Evolutionary conservation across 2,329 filamentous ascomycete genomes (phyloP).

Genomic region (Delphinella strobiligena): DNA sequence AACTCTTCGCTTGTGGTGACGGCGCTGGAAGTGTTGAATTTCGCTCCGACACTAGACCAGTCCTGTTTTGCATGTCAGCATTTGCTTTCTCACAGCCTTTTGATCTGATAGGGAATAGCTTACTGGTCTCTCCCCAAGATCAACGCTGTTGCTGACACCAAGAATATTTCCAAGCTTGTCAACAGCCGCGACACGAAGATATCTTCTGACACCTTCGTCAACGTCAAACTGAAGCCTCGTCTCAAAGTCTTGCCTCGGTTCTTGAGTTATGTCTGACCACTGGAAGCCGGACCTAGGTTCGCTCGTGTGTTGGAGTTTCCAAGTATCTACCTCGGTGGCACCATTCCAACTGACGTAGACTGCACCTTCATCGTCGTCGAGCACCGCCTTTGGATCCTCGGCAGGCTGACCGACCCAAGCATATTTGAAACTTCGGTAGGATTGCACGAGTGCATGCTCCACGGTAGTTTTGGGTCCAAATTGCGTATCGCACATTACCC

Average conservation of each 20-base stretch:
- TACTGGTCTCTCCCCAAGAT: background rate
- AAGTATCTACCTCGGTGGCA: slow-evolving; percentile 32
- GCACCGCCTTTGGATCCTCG: slow-evolving; percentile 12
- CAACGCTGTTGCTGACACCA: background rate
- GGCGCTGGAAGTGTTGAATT: background rate
- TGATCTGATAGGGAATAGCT: too few relatives aligned
- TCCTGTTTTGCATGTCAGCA: too few relatives aligned
- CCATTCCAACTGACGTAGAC: slow-evolving; percentile 43
- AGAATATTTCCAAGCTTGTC: slow-evolving; percentile 10
- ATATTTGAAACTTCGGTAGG: slow-evolving; percentile 25
- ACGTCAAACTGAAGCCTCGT: slow-evolving; percentile 13
- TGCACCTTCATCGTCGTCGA: slow-evolving; percentile 10
- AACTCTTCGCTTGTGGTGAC: background rate
- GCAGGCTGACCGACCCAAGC: slow-evolving; percentile 17
- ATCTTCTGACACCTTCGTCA: slow-evolving; percentile 12
- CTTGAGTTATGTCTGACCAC: slow-evolving; percentile 15
- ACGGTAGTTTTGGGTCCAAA: slow-evolving; percentile 23
- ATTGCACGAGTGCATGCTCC: slow-evolving; percentile 21
- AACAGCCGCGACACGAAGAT: slow-evolving; percentile 18
- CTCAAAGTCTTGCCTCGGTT: slow-evolving; percentile 12
- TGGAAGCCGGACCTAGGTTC: background rate
- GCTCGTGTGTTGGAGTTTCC: slow-evolving; percentile 27
- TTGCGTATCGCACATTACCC: slow-evolving; percentile 30
- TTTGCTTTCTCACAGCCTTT: too few relatives aligned
- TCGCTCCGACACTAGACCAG: too few relatives aligned